Conservation (phyloP, 2,329 filamentous ascomycete species). For the Apiospora malaysiana region DNA sequence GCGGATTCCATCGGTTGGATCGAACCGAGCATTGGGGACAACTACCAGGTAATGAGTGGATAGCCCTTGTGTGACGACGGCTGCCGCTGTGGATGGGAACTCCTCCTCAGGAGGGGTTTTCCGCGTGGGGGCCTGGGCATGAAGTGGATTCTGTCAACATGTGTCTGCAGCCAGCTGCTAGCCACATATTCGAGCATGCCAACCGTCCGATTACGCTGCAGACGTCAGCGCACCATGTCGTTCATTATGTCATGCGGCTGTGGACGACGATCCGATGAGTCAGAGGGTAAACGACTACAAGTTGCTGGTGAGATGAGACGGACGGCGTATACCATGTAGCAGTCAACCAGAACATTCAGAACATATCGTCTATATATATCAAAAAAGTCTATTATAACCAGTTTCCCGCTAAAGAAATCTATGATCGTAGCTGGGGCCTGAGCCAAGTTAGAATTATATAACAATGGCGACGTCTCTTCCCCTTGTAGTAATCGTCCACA, state of each 20-base stretch:
- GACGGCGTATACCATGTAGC: background rate
- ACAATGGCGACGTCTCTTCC: slow-evolving; percentile 8
- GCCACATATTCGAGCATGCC: slow-evolving; percentile 8
- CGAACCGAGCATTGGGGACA: slow-evolving; percentile 9
- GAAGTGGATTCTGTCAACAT: slow-evolving; percentile 4
- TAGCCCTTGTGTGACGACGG: background rate
- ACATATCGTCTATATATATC: background rate
- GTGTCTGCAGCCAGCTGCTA: slow-evolving; percentile 8
- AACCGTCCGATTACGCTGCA: background rate
- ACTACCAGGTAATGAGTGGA: background rate
- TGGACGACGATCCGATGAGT: background rate
- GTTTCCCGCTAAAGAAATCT: slow-evolving; percentile 11
- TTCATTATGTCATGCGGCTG: background rate
- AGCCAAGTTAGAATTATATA: slow-evolving; percentile 17
- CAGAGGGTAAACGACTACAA: background rate
- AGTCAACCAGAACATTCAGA: background rate
- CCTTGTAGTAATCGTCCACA: background rate
- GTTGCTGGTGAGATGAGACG: background rate
- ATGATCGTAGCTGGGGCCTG: slow-evolving; percentile 11
- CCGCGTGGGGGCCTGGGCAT: slow-evolving; percentile 7
- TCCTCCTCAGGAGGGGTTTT: slow-evolving; percentile 8
- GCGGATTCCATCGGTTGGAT: slow-evolving; percentile 10
- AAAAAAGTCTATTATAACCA: slow-evolving; percentile 14
- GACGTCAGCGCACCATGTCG: background rate
- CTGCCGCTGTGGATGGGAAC: slow-evolving; percentile 5